Conservation (phyloP, 805 yeast species). For the Starmerella scarabaei region DNA sequence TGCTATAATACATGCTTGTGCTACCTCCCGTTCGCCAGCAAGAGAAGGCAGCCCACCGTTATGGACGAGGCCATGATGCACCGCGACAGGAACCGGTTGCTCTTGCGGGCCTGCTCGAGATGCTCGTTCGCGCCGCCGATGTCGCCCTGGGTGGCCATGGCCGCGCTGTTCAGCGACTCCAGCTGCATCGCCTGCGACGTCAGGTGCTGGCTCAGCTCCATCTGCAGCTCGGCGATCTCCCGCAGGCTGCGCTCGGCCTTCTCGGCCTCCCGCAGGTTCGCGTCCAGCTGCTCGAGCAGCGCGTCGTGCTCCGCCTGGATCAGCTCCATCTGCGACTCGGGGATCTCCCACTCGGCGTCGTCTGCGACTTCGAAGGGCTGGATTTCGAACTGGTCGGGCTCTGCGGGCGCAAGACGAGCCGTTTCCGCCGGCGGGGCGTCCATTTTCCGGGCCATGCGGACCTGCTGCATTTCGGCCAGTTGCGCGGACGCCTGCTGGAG, state of each 20-base stretch:
- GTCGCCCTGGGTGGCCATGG: conserved; percentile 51
- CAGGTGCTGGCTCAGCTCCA: conserved; percentile 61
- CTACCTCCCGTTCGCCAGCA: conserved; percentile 29
- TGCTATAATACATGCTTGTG: no score
- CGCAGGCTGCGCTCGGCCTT: conserved; percentile 30
- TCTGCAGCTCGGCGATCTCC: conserved; percentile 63
- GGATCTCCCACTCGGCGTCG: not conserved
- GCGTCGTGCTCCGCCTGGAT: conserved; percentile 28
- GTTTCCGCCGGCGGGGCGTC: not conserved
- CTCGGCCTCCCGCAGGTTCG: conserved; percentile 28
- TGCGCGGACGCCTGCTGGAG: conserved; percentile 25
- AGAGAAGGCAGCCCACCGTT: conserved; percentile 41
- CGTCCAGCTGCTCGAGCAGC: conserved; percentile 28
- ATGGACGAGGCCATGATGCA: conserved; percentile 44
- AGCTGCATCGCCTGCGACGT: conserved; percentile 62
- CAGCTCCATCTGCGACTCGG: conserved; percentile 18
- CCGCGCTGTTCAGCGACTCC: conserved; percentile 47
- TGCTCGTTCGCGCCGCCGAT: conserved; percentile 59
- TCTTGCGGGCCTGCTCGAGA: conserved; percentile 51
- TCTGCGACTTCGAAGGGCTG: not conserved
- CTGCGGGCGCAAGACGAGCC: not conserved
- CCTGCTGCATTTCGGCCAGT: conserved; percentile 28
- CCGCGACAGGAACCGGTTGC: conserved; percentile 50
- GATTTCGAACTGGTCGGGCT: not conserved
- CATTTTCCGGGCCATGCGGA: conserved; percentile 22